phyloP scores from a whole-genome alignment of 768 basidiomycete species.

The Pseudohyphozyma bogoriensis region DNA sequence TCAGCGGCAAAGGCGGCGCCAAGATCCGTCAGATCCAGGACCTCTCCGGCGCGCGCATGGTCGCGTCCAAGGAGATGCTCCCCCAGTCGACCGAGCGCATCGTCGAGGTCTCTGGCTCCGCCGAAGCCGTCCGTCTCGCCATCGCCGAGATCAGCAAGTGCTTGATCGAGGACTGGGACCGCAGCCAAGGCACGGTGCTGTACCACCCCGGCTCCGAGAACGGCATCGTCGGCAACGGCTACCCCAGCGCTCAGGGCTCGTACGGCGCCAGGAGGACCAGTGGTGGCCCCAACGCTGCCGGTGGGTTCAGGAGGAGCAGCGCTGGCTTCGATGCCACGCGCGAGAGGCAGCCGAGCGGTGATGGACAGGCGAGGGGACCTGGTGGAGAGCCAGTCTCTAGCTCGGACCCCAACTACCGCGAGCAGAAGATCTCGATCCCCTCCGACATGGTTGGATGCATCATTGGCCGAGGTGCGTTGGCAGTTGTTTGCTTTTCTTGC shows the following conservation, averaged over 20 bases:
- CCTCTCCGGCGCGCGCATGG: constrained; percentile 89
- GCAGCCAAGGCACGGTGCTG: constrained; percentile 82
- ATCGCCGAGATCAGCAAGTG: constrained; percentile 94
- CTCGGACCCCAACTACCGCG: constrained; percentile 65
- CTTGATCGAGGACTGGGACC: constrained; percentile 91
- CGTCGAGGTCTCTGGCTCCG: constrained; percentile 90
- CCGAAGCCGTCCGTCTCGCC: constrained; percentile 83
- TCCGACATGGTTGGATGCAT: constrained; percentile 99
- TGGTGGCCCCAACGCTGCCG: not conserved
- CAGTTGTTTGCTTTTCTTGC: constrained; percentile 35
- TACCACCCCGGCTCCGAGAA: constrained; percentile 82
- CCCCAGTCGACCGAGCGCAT: constrained; percentile 98
- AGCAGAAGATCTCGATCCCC: constrained; percentile 98
- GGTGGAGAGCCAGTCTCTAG: not conserved
- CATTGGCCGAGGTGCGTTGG: too few species aligned
- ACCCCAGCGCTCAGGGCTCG: constrained; percentile 7
- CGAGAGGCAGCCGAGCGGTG: not conserved
- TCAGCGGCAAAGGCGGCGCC: constrained; percentile 81
- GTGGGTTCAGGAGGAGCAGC: not conserved
- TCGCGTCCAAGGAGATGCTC: constrained; percentile 97
- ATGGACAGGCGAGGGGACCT: too few species aligned
- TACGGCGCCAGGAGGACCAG: not conserved
- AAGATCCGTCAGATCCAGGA: constrained; percentile 99
- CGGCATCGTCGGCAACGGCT: constrained; percentile 35
- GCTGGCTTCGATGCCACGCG: not conserved